These are phyloP conservation scores for Piper betle DNA, from an alignment of 164 flowering plant species.

Conservation along the genomic window DNA sequence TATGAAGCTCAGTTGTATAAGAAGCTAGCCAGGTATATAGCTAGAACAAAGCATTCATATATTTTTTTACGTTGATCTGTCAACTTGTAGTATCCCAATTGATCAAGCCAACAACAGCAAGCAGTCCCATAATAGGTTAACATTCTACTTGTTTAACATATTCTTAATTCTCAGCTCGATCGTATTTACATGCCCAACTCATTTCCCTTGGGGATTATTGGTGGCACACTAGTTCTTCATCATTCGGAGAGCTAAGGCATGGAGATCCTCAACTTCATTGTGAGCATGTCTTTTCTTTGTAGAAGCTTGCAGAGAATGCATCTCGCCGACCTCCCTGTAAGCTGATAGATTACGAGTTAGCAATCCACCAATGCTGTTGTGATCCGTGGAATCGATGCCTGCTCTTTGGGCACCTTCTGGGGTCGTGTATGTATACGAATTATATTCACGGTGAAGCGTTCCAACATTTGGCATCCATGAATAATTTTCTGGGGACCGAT, in stretches of 20 bases:
- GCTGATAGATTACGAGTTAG: background rate
- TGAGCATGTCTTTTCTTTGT: constrained; percentile 2
- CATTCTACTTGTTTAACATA: no score
- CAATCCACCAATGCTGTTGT: background rate
- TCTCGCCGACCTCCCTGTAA: background rate
- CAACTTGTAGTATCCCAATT: no score
- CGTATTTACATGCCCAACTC: no score
- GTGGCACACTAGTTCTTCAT: constrained; percentile 5
- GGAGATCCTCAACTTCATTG: constrained; percentile 9
- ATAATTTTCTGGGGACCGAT: constrained; percentile 1
- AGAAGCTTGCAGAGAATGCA: background rate
- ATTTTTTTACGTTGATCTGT: no score
- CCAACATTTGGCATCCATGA: constrained; percentile 1
- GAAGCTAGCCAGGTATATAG: no score
- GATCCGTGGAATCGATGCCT: constrained; percentile 6
- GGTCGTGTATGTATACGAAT: background rate
- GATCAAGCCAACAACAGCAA: no score
- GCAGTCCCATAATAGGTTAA: no score
- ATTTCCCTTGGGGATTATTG: no score
- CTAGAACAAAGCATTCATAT: background rate
- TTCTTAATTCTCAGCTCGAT: no score
- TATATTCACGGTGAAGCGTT: no score
- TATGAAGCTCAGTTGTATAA: background rate
- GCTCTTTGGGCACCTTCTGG: constrained; percentile 5
- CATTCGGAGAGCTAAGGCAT: constrained; percentile 9